Evolutionary conservation across 169 alveolate species (phyloP).

Genomic region (Cryptosporidium ryanae): DNA sequence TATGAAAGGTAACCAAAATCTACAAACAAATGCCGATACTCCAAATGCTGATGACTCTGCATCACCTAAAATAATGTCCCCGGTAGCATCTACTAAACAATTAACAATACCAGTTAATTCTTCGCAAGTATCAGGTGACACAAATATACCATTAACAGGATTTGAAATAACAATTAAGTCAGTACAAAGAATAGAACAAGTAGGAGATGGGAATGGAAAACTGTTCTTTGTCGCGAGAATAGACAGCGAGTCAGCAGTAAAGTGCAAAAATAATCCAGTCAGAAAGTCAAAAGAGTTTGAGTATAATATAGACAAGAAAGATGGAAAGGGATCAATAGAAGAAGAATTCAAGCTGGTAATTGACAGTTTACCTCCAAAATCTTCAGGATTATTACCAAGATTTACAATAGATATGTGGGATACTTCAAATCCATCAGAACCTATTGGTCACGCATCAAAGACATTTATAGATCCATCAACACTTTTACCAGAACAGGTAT

Average conservation of each 20-base stretch:
- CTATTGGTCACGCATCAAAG: slow-evolving; percentile 58
- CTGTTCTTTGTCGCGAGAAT: slow-evolving; percentile 77
- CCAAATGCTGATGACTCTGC: neutral
- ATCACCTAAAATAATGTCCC: slow-evolving; percentile 8
- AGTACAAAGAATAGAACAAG: slow-evolving; percentile 31
- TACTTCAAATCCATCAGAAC: slow-evolving; percentile 26
- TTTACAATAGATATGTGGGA: slow-evolving; percentile 82
- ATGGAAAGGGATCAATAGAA: slow-evolving; percentile 79
- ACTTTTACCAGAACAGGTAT: slow-evolving; percentile 30
- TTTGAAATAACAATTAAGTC: slow-evolving; percentile 60
- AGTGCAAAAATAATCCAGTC: slow-evolving; percentile 74
- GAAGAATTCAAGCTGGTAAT: slow-evolving; percentile 77
- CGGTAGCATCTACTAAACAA: slow-evolving; percentile 28
- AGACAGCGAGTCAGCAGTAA: slow-evolving; percentile 71
- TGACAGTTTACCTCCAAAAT: slow-evolving; percentile 81
- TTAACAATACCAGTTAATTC: slow-evolving; percentile 25
- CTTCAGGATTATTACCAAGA: slow-evolving; percentile 83
- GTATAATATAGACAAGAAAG: slow-evolving; percentile 7
- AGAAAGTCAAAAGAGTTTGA: slow-evolving; percentile 76
- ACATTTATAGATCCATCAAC: slow-evolving; percentile 67
- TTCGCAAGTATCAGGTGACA: slow-evolving; percentile 47
- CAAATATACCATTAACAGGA: slow-evolving; percentile 40
- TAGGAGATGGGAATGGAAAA: slow-evolving; percentile 70
- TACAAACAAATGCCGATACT: neutral
- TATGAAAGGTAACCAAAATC: slow-evolving; percentile 3